These are phyloP conservation scores for Rhododendron griersonianum DNA, from an alignment of 148 eudicot species.

Conservation along the genomic window DNA sequence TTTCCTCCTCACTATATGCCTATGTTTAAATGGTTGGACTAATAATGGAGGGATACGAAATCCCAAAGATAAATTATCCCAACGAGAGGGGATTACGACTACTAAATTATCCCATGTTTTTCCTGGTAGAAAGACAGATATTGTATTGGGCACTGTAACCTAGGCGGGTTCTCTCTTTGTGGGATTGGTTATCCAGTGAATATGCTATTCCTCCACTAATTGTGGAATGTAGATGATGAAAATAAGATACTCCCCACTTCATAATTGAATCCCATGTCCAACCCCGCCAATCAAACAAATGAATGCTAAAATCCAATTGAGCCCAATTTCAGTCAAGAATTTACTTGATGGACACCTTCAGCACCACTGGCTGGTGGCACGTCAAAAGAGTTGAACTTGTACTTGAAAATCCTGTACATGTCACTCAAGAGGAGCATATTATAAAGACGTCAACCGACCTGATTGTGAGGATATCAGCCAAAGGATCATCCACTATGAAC, in stretches of 20 bases:
- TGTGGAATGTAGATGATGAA: neutral
- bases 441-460: slow-evolving; percentile 35
- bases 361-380: neutral
- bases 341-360: neutral
- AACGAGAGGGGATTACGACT: neutral
- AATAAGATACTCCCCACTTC: neutral
- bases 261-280: neutral
- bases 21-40: neutral
- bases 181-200: neutral
- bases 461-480: slow-evolving; percentile 54
- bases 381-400: neutral
- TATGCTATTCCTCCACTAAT: neutral
- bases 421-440: neutral
- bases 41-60: neutral
- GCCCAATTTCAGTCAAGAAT: neutral
- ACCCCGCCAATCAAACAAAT: neutral
- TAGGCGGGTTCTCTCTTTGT: neutral
- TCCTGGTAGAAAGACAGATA: neutral
- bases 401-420: neutral
- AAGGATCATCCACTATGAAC: slow-evolving; percentile 84
- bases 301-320: neutral
- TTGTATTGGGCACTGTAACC: neutral
- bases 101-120: neutral
- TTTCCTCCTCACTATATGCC: neutral
- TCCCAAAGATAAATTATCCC: neutral